Evolutionary conservation across 768 basidiomycete species (phyloP), one percentile per base, ranked within the genome.

Genomic region (Kwoniella europaea): DNA sequence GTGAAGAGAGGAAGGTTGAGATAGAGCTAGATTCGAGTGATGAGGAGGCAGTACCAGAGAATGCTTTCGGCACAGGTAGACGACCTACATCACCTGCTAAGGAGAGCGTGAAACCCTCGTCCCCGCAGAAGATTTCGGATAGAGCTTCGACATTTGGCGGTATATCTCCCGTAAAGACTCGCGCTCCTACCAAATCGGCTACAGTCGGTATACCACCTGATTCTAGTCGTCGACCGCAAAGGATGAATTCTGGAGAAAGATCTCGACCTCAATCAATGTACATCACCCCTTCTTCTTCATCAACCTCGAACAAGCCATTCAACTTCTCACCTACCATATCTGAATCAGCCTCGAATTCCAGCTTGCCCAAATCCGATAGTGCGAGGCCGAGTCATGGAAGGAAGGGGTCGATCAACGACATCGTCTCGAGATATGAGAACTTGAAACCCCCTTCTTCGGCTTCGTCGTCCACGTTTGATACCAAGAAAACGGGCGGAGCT

Each of bases 331-430:
- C 54, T 12, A 68, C 42, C 4, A 29, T 67, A 16, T 24, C 56
- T 10, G 67, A 65, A 29, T 64, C 65, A 12, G 56, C 68, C 10
- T 50, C 63, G 46, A 27, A 29, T 44, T 52, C 65, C 10, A 63
- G 16, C 20, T 24, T 63, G n/a, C 55, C 69, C 9, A 29, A 44
- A 22, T n/a, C 60, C 1, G 65, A 65, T 18, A 58, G 43, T 0
- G 20, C 55, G 15, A 61, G 76, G 29, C 73, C 79, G n/a, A 56
- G 61, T 12, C 76, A 81, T 43, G 58, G 65, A 15, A 68, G 81
- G 9, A 75, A 78, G 70, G 76, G 77, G 13, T 79, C 78, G 18
- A 79, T 82, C 57, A 79, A 72, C n/a, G 78, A 79, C 55, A 81
- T 82, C 50, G 76, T 82, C 2, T 70, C 76, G 18, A 66, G 65